These are phyloP conservation scores for Metarhizium guizhouense DNA, from an alignment of 2,329 filamentous ascomycete genomes.

Conservation along the genomic window DNA sequence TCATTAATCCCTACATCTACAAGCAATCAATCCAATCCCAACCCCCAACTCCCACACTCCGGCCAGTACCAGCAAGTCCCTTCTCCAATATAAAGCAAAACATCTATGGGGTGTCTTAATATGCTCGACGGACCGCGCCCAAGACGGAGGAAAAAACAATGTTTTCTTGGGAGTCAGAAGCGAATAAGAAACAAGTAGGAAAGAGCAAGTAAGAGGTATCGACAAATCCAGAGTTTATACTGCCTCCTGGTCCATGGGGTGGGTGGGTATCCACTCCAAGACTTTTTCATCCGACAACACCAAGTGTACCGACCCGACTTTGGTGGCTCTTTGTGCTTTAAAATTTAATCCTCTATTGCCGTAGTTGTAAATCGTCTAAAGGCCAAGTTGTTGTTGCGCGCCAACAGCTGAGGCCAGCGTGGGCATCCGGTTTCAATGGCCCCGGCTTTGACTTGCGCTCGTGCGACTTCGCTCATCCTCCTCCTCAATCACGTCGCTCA, in stretches of 20 bases:
- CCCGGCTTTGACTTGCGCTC: constrained; percentile 56
- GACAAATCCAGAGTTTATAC: background rate
- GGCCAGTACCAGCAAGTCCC: background rate
- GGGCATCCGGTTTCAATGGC: constrained; percentile 12
- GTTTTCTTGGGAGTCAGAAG: background rate
- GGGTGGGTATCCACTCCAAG: background rate
- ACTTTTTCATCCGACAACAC: background rate
- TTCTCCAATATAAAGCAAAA: background rate
- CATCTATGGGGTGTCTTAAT: background rate
- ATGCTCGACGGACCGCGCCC: background rate
- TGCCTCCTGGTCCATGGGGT: background rate
- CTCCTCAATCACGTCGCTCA: constrained; percentile 83
- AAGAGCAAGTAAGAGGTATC: background rate
- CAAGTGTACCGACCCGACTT: background rate
- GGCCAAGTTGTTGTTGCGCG: background rate
- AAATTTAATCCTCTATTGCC: too few relatives aligned
- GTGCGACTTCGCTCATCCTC: constrained; percentile 75
- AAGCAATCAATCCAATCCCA: constrained; percentile 1
- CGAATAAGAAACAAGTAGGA: background rate
- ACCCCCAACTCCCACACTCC: background rate
- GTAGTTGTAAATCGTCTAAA: background rate
- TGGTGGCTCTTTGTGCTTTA: background rate
- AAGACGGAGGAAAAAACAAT: background rate
- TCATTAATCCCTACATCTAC: constrained; percentile 1
- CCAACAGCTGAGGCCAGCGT: background rate